A percentile compares a stretch with the other conserved stretches of the same genome.
These are phyloP conservation scores for Kodamaea fungicola DNA, from an alignment of 1,139 yeast genomes.

Conservation along the genomic window DNA sequence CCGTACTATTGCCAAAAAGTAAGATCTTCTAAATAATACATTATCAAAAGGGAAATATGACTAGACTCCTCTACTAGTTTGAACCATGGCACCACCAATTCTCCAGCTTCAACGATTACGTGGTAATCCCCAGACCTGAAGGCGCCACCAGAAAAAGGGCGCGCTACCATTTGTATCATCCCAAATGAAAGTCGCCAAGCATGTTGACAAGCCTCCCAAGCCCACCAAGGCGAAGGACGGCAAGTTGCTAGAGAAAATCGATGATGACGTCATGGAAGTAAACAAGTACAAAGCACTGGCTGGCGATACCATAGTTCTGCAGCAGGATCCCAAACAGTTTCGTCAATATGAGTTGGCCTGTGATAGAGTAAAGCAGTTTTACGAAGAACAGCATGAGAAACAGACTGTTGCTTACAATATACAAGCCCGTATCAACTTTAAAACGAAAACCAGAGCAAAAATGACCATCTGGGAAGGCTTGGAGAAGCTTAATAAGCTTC, in stretches of 20 bases:
- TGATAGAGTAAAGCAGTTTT: constrained; percentile 64
- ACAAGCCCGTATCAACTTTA: constrained; percentile 68
- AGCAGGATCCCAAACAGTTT: constrained; percentile 39
- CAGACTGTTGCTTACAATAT: constrained; percentile 73
- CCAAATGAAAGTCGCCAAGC: constrained; percentile 5
- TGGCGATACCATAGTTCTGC: neutral
- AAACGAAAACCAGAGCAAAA: constrained; percentile 59
- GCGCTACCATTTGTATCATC: neutral
- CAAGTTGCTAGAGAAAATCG: constrained; percentile 31
- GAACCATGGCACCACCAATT: too few relatives aligned
- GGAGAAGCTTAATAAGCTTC: constrained; percentile 54
- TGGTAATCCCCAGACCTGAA: too few relatives aligned
- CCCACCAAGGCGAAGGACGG: constrained; percentile 10
- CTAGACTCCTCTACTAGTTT: too few relatives aligned
- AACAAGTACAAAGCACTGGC: constrained; percentile 22
- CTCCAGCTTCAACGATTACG: too few relatives aligned
- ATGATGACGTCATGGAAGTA: constrained; percentile 32
- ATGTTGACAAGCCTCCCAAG: neutral
- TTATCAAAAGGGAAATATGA: too few relatives aligned
- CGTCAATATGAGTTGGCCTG: constrained; percentile 70
- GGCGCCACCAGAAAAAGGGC: neutral
- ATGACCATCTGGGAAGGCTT: constrained; percentile 76
- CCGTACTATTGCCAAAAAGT: too few relatives aligned
- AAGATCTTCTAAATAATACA: too few relatives aligned
- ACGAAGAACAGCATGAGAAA: constrained; percentile 64